Evolutionary conservation across 2,329 filamentous ascomycete species (phyloP), one percentile per base, ranked within the genome.

Genomic region (Fusarium sp.): DNA sequence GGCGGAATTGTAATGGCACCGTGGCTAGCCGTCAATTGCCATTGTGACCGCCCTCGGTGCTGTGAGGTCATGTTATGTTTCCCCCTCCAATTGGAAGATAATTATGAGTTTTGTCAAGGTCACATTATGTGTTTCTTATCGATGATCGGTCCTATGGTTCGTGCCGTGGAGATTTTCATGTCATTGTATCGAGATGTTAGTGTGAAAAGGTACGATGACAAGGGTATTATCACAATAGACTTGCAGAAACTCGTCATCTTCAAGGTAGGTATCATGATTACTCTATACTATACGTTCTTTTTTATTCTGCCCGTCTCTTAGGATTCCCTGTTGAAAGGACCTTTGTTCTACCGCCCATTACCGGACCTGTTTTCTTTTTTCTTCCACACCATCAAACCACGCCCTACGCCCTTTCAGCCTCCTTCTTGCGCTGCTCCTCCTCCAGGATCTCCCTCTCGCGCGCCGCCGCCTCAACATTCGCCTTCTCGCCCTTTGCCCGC

Each of bases 401-500:
- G 73, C 76, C 57, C 82, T 77, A 76, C 57, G 75, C 76, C 58
- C 82, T 77, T 65, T 80, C 80, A 42, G 82, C 85, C 75, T 89
- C 87, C 76, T 84, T 86, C 47, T 76, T 75, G 41, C 83, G 82
- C 80, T 90, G 87, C 78, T 89, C 86, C 76, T 88, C 88, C 78
- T 92, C 91, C 59, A 92, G 78, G 30, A 86, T 80, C 83, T 94
- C 92, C 67, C 90, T 85, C 74, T 88, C 82, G 66, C 88, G 86
- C 45, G 90, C 88, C 18, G 90, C 88, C 38, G 88, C 90, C 82
- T 98, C 96, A 0, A 90, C 89, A 53, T 91, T 87, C 2, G 92
- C 91, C 85, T 99, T 99, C 74, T 94, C 89, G 16, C 95, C 93
- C 85, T 99, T 99, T 75, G 92, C 91, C 58, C 93, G 88, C 85